These are phyloP conservation scores for Phytophthora kernoviae DNA, from an alignment of 352 stramenopile species.

Conservation along the genomic window DNA sequence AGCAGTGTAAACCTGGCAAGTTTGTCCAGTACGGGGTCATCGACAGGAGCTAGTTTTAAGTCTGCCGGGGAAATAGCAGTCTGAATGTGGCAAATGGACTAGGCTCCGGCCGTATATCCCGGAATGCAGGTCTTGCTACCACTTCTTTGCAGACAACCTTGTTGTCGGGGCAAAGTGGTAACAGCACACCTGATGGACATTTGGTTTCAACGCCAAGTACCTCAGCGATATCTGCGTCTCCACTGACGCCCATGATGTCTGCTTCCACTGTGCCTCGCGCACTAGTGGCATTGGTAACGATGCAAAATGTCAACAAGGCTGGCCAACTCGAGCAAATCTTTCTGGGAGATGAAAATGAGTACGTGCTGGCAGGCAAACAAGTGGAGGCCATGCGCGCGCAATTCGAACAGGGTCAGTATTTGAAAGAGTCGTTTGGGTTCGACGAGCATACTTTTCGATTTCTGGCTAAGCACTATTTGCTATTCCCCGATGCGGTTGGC, in stretches of 20 bases:
- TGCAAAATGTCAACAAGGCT: constrained; percentile 74
- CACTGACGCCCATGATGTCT: constrained; percentile 46
- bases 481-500: constrained; percentile 35
- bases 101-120: constrained; percentile 21
- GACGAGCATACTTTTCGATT: constrained; percentile 88
- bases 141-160: constrained; percentile 26
- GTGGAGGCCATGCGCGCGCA: constrained; percentile 65
- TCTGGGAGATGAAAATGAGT: constrained; percentile 62
- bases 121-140: constrained; percentile 15
- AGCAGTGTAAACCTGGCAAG: constrained; percentile 33
- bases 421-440: constrained; percentile 86
- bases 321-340: constrained; percentile 76
- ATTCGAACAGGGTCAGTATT: constrained; percentile 67
- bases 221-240: constrained; percentile 43
- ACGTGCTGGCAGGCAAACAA: constrained; percentile 54
- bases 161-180: constrained; percentile 22
- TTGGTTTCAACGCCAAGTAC: constrained; percentile 45
- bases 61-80: constrained; percentile 31
- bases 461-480: constrained; percentile 73
- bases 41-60: constrained; percentile 18
- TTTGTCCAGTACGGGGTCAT: constrained; percentile 17
- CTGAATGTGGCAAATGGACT: constrained; percentile 24
- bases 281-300: constrained; percentile 70
- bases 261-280: constrained; percentile 43
- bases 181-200: constrained; percentile 19